Base-by-base conservation (phyloP, 176 grass and related monocot species). In the Elaeis guineensis region DNA sequence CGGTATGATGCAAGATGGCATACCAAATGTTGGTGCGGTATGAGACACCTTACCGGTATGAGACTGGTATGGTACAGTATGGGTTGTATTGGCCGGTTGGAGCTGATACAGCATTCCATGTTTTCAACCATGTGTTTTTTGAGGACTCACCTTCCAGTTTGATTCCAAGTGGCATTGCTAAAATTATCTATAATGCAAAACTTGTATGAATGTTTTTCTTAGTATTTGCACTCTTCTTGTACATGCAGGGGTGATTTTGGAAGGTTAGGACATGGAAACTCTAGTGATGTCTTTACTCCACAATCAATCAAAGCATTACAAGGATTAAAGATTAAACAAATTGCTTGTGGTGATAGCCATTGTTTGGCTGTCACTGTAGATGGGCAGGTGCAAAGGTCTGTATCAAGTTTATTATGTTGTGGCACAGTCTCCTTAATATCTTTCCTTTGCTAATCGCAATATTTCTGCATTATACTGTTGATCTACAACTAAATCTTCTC, bases 331-430 rank as follows among this genome's bases (percentile, higher is more conserved):
- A 98, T 98, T 80, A 92, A 83, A 70, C 87, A 98, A 83, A 85
- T 98, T 30, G 93, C 87, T 61, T 98, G 93, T 68, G 93, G 93
- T 44, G 93, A 98, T 19, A 92, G 93, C 76, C 93, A 98, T 77
- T 98, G 93, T 49, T 78, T 92, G 4, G 84, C 87, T 53, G 93
- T 98, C n/a, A 92, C 93, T 56, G 76, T 83, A 71, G 63, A 70
- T 15, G 87, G 84, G 6, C 73, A 86, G 80, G 87, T 98, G 77
- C 93, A 70, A 72, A 98, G 93, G 93, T 98, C 29, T 66, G 66
- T 49, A 5, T 55, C 8, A 55, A 44, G 22, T 49, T 56, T 2
- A 21, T 68, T 32, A 16, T 24, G 32, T 55, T 20, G 51, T 26
- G 20, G 0, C 23, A 5, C 19, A 25, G 23, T 3, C 7, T 19